These are phyloP conservation scores for Debaryomyces nepalensis DNA, from an alignment of 1,139 yeast genomes.

Conservation along the genomic window DNA sequence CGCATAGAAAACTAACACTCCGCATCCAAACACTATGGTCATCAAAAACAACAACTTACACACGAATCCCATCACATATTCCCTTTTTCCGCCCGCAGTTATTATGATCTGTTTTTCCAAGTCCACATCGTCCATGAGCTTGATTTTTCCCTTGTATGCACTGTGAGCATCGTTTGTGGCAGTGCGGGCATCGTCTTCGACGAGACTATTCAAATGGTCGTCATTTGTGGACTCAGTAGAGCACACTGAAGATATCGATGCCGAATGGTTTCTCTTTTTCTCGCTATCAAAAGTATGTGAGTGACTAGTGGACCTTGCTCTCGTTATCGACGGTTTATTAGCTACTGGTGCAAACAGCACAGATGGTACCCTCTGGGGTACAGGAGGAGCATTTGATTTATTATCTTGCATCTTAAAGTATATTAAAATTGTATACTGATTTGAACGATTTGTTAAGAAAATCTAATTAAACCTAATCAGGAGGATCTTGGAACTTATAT, in stretches of 20 bases:
- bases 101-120: slow-evolving; percentile 44
- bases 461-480: neutral
- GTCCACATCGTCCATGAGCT: slow-evolving; percentile 34
- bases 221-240: slow-evolving; percentile 11
- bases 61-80: slow-evolving; percentile 38
- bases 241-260: slow-evolving; percentile 18
- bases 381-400: neutral
- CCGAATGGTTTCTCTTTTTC: slow-evolving; percentile 23
- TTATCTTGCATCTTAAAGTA: neutral
- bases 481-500: slow-evolving; percentile 1
- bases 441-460: neutral
- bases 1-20: slow-evolving; percentile 45
- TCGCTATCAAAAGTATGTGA: slow-evolving; percentile 1
- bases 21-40: slow-evolving; percentile 37
- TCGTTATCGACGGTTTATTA: slow-evolving; percentile 7
- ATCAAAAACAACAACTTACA: slow-evolving; percentile 36
- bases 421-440: neutral
- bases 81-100: slow-evolving; percentile 46
- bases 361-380: slow-evolving; percentile 8
- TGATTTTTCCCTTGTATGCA: slow-evolving; percentile 20
- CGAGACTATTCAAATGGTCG: slow-evolving; percentile 2
- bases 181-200: slow-evolving; percentile 6
- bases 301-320: slow-evolving; percentile 14
- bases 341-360: slow-evolving; percentile 6
- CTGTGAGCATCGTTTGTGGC: slow-evolving; percentile 5